Evolutionary conservation across 371 early-diverging fungal species (phyloP).

Genomic region (Syncephalis fuscata): DNA sequence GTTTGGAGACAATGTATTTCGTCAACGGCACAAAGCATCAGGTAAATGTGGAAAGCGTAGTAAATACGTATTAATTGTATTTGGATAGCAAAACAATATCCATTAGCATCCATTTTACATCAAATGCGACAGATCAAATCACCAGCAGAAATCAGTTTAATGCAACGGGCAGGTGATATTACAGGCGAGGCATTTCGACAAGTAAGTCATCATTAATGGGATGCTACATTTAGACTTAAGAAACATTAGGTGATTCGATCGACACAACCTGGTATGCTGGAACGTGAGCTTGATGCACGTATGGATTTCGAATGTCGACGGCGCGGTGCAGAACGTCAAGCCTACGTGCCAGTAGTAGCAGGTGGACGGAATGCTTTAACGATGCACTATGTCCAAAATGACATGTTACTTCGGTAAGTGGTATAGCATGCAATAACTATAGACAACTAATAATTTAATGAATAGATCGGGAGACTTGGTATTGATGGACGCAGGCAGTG

Average conservation of each 20-base stretch:
- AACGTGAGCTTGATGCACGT: slow-evolving; percentile 59
- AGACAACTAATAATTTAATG: background rate
- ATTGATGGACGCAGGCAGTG: slow-evolving; percentile 84
- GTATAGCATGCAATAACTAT: background rate
- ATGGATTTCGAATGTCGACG: slow-evolving; percentile 58
- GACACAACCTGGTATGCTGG: slow-evolving; percentile 49
- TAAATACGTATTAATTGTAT: no score
- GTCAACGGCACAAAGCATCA: no score
- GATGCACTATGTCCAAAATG: slow-evolving; percentile 89
- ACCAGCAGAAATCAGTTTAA: slow-evolving; percentile 48
- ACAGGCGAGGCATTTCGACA: slow-evolving; percentile 61
- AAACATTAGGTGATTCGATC: slow-evolving; percentile 43
- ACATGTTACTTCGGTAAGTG: slow-evolving; percentile 34
- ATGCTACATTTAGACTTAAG: background rate
- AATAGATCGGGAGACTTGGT: slow-evolving; percentile 66
- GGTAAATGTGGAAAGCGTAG: no score
- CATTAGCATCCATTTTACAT: slow-evolving; percentile 42
- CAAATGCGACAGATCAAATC: slow-evolving; percentile 64
- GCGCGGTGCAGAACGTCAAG: slow-evolving; percentile 55
- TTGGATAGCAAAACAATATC: slow-evolving; percentile 15
- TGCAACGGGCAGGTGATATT: slow-evolving; percentile 63
- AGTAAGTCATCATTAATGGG: slow-evolving; percentile 13
- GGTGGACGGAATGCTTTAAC: slow-evolving; percentile 79
- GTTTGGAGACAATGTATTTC: no score
- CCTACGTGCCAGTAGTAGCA: slow-evolving; percentile 94